Evolutionary conservation across 164 flowering plant genomes (phyloP).

Genomic region (Hamamelis virginiana): DNA sequence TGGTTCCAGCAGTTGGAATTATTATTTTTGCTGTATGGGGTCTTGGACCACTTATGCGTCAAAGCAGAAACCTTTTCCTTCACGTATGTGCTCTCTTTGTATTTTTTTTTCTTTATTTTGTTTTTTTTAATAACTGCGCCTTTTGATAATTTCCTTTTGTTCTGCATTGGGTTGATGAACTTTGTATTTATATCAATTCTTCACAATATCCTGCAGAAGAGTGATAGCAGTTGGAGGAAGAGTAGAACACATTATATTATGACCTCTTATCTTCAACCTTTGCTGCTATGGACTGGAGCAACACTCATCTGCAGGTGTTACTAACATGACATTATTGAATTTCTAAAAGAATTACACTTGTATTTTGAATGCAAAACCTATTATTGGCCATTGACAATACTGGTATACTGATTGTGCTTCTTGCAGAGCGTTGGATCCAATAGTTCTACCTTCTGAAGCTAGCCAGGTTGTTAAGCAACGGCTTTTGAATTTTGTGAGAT

Average conservation of each 20-base stretch:
- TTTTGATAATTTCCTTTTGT: not conserved
- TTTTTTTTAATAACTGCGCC: not conserved
- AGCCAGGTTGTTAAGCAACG: constrained; percentile 80
- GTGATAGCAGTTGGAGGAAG: constrained; percentile 76
- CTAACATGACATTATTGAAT: constrained; percentile 6
- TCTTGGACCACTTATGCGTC: constrained; percentile 70
- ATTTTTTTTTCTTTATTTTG: constrained; percentile 4
- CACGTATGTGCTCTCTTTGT: constrained; percentile 41
- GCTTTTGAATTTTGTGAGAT: constrained; percentile 72
- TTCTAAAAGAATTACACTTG: not conserved
- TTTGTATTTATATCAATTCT: not conserved
- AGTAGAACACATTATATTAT: constrained; percentile 61
- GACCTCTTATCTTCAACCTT: constrained; percentile 75
- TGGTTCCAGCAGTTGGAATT: constrained; percentile 69
- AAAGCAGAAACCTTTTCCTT: constrained; percentile 51
- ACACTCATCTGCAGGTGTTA: constrained; percentile 78
- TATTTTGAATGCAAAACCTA: not conserved
- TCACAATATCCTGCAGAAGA: constrained; percentile 46
- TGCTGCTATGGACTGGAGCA: constrained; percentile 84
- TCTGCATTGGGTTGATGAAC: not conserved
- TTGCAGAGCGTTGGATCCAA: constrained; percentile 81
- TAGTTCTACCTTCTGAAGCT: constrained; percentile 77
- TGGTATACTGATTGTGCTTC: constrained; percentile 13
- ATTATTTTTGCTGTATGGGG: constrained; percentile 78
- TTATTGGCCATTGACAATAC: not conserved